These are phyloP conservation scores for Leccinum insolens DNA, from an alignment of 1,284 basidiomycete species.

Conservation along the genomic window DNA sequence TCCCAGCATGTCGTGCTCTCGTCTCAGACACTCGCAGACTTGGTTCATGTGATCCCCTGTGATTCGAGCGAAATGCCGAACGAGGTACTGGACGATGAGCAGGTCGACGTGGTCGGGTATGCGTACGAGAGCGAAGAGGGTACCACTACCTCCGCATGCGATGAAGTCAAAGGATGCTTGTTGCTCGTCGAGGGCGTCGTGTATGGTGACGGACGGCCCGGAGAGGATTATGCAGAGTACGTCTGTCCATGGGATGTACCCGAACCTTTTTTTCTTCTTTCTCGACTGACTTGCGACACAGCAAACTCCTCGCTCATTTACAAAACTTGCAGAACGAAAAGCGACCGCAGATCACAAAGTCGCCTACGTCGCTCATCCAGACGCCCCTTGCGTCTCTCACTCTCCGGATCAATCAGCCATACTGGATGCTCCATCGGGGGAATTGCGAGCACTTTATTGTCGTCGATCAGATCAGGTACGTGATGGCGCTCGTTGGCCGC, in stretches of 20 bases:
- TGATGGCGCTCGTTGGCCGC: conserved; percentile 2
- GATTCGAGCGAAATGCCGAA: conserved; percentile 55
- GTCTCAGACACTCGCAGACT: conserved; percentile 71
- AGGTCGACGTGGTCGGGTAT: conserved; percentile 41
- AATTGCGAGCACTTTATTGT: conserved; percentile 80
- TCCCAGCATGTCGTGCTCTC: conserved; percentile 71
- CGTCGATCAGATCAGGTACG: conserved; percentile 72
- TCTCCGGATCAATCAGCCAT: conserved; percentile 70
- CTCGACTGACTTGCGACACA: conserved; percentile 27
- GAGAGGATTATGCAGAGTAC: conserved; percentile 63
- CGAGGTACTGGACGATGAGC: conserved; percentile 37
- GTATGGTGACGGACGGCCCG: conserved; percentile 55
- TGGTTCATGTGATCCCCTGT: conserved; percentile 66
- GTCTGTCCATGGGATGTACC: conserved; percentile 17
- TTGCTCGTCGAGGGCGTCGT: conserved; percentile 61
- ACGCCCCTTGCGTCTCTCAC: conserved; percentile 55
- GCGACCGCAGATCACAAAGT: conserved; percentile 41
- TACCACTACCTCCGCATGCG: conserved; percentile 4
- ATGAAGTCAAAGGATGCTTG: conserved; percentile 41
- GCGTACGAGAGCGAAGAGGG: conserved; percentile 22
- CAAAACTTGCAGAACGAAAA: conserved; percentile 39
- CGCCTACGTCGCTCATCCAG: conserved; percentile 47
- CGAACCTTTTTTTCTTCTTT: background rate
- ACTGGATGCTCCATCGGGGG: conserved; percentile 79
- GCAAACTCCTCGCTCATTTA: conserved; percentile 53